Conservation (phyloP, 2,329 filamentous ascomycete genomes). For the Hymenoscyphus fructigenus region DNA sequence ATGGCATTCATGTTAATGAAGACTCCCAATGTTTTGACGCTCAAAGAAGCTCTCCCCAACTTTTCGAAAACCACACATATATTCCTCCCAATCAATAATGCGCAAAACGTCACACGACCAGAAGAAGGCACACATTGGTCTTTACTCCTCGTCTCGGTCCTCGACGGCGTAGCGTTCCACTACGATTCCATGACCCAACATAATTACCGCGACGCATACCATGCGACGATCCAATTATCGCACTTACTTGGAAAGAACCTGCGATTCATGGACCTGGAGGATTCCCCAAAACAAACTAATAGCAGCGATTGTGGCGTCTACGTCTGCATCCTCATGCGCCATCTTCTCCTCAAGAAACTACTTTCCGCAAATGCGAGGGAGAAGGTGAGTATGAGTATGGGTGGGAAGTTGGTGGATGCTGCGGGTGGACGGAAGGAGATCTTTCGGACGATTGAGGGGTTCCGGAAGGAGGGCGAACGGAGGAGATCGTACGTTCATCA, state of each 20-base stretch:
- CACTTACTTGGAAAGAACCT: constrained; percentile 65
- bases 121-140: constrained; percentile 96
- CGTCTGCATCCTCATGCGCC: constrained; percentile 92
- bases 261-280: constrained; percentile 76
- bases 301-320: constrained; percentile 93
- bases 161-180: constrained; percentile 92
- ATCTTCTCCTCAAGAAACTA: constrained; percentile 82
- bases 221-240: constrained; percentile 67
- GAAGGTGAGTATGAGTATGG: constrained; percentile 94
- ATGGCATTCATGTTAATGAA: constrained; percentile 93
- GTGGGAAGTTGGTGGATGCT: constrained; percentile 79
- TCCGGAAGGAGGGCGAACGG: constrained; percentile 84
- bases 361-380: constrained; percentile 75
- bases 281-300: constrained; percentile 89
- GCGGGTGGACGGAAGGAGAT: constrained; percentile 83
- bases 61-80: constrained; percentile 83
- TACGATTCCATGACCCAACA: constrained; percentile 82
- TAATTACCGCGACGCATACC: constrained; percentile 72
- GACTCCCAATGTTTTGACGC: constrained; percentile 55
- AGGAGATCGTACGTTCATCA: constrained; percentile 68
- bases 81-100: constrained; percentile 95
- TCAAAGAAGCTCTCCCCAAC: constrained; percentile 72
- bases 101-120: constrained; percentile 69
- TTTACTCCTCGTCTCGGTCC: constrained; percentile 80
- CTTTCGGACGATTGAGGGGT: constrained; percentile 80